These are phyloP conservation scores for Ceratobasidium sp. DNA, from an alignment of 1,284 basidiomycete genomes.

Conservation along the genomic window DNA sequence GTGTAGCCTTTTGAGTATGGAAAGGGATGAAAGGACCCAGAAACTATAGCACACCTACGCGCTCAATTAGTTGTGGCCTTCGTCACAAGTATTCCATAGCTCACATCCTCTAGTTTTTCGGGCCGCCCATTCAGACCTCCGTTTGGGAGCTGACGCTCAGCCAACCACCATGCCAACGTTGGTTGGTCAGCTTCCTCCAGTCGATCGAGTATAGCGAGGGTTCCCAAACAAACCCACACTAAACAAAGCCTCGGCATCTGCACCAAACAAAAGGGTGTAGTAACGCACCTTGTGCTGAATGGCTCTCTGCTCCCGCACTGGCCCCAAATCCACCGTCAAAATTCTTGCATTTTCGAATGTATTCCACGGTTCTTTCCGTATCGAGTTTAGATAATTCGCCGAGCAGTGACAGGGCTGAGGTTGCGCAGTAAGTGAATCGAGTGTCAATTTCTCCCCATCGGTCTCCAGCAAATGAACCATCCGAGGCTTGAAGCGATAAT, in stretches of 20 bases:
- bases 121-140: slow-evolving; percentile 96
- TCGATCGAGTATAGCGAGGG: slow-evolving; percentile 87
- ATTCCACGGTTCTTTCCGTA: slow-evolving; percentile 75
- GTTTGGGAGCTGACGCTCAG: slow-evolving; percentile 91
- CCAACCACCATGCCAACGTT: slow-evolving; percentile 90
- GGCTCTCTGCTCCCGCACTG: slow-evolving; percentile 87
- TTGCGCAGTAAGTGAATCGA: slow-evolving; percentile 89
- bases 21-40: slow-evolving; percentile 93
- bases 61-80: neutral
- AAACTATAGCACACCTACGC: slow-evolving; percentile 94
- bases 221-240: slow-evolving; percentile 93
- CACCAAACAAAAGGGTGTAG: neutral
- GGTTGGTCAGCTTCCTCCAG: slow-evolving; percentile 82
- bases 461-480: slow-evolving; percentile 93
- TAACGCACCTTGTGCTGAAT: slow-evolving; percentile 84
- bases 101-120: slow-evolving; percentile 96
- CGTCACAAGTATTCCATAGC: slow-evolving; percentile 51
- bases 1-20: slow-evolving; percentile 84
- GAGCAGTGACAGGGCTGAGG: slow-evolving; percentile 85
- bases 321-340: slow-evolving; percentile 97
- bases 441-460: slow-evolving; percentile 91
- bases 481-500: slow-evolving; percentile 82
- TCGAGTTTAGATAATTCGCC: slow-evolving; percentile 74
- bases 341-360: slow-evolving; percentile 85
- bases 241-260: slow-evolving; percentile 4